Conservation (phyloP, 2,329 filamentous ascomycete genomes). For the Penicillium palitans region DNA sequence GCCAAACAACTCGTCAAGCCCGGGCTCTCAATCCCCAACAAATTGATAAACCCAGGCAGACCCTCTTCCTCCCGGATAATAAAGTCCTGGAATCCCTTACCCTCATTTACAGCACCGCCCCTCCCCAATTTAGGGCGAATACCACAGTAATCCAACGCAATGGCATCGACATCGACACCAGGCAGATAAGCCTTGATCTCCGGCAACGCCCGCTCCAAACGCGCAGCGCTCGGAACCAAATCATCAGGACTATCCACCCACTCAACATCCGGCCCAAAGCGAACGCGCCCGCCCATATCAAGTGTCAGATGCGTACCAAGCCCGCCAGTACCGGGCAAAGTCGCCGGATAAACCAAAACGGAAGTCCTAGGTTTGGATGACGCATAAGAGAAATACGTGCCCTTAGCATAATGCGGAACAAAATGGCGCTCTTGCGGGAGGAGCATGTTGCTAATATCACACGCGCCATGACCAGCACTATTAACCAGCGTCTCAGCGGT, state of each 20-base stretch:
- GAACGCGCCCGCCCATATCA: slow-evolving; percentile 78
- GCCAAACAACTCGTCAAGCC: slow-evolving; percentile 85
- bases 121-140: slow-evolving; percentile 80
- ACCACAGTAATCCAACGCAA: slow-evolving; percentile 83
- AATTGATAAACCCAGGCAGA: slow-evolving; percentile 79
- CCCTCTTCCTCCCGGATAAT: slow-evolving; percentile 75
- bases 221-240: slow-evolving; percentile 64
- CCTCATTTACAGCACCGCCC: slow-evolving; percentile 56
- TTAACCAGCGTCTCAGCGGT: slow-evolving; percentile 79
- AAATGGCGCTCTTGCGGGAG: slow-evolving; percentile 54
- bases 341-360: slow-evolving; percentile 84
- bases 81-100: slow-evolving; percentile 78
- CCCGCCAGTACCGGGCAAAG: slow-evolving; percentile 76
- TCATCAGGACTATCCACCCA: slow-evolving; percentile 76
- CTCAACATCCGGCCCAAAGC: slow-evolving; percentile 93
- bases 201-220: slow-evolving; percentile 65
- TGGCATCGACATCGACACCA: slow-evolving; percentile 61
- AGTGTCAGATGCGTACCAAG: slow-evolving; percentile 94
- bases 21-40: slow-evolving; percentile 90
- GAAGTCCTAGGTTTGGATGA: slow-evolving; percentile 63
- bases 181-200: slow-evolving; percentile 83
- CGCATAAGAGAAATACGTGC: slow-evolving; percentile 87
- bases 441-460: slow-evolving; percentile 78
- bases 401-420: slow-evolving; percentile 81
- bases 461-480: slow-evolving; percentile 77